Base-by-base conservation (phyloP, 106 monocot species). In the Dactylorhiza incarnata region DNA sequence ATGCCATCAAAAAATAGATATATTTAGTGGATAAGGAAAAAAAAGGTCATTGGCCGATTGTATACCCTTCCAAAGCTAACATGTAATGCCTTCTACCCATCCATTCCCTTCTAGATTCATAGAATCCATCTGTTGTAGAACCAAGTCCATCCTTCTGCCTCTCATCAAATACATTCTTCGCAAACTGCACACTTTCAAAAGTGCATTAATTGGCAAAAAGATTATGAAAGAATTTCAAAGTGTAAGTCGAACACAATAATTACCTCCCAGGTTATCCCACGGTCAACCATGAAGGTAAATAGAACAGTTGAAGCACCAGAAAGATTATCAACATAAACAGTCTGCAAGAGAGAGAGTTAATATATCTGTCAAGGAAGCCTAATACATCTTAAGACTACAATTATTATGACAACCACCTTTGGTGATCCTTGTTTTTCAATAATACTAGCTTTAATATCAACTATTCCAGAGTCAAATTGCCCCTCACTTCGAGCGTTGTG, bases 101-200 rank as follows among this genome's bases (percentile, higher is more conserved):
- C 94, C 94, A 99, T 78, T 99, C 99, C 80, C 99, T 87, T 83
- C 67, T 87, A 48, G 99, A 99, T 69, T 99, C 99, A 76, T 99
- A 99, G 73, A 99, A 99, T 55, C 99, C 99, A 88, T 99, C 88
- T 79, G 43, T 78, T 9, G 17, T 37, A 73, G 62, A 83, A 71
- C 70, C 65, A 37, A 70, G 50, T 50, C 79, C 84, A 81, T 78
- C 81, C 44, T 79, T 88, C 65, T 90, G 61, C 78, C 80, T 87
- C 71, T 91, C 91, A 52, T 94, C 99, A 75, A 99, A 84, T 63
- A 90, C 68, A 51, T 68, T 78, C 76, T 90, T 91, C 59, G 94
- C 99, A 80, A 75, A 83, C 99, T 99, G 62, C 49, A 78, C 51
- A 17, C 62, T 29, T 49, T 71, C 7, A 72, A 76, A 71, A 61